Base-by-base conservation (phyloP, 208 protist species). In the Acanthamoeba lenticulata region DNA sequence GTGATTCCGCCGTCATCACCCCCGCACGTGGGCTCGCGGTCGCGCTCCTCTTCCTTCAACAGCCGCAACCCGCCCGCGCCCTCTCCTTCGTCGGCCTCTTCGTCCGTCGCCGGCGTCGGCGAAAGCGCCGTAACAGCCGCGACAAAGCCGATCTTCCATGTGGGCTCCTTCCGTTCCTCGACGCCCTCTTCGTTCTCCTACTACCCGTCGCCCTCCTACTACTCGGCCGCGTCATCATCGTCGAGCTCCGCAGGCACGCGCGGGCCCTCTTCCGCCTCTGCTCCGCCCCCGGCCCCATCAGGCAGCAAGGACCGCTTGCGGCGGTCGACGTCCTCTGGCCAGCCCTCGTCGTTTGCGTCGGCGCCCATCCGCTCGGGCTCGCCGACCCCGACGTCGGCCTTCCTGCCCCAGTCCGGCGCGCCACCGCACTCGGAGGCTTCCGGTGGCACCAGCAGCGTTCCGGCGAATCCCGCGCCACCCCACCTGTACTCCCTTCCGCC, bases 161-260 rank as follows among this genome's bases (percentile, higher is more conserved):
- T 86, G 77, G 77, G 77, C 24, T 86, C 77, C 11, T 86, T 86
- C 77, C 77, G 77, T 5, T 86, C 77, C 13, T 47, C 21, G 5
- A 57, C 77, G n/a, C 40, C 38, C 5, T 86, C 77, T 7, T n/a
- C 44, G 19, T 86, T 86, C 29, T 86, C 77, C 9, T 86, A 86
- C 77, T 86, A 86, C 29, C 77, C 77, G 4, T 86, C 77, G 21
- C 11, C 77, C 9, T 86, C 77, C 3, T 86, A 86, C 45, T 86
- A 86, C 45, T 86, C 77, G 0, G 11, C 69, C 29, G 21, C 77
- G 2, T 38, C 77, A 4, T 11, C 40, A 38, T 9, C 77, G 0
- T 86, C 77, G 44, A 40, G n/a, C 27, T n/a, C 77, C 0, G 49
- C 77, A 27, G 45, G 44, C 0, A 5, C 77, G 11, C 77, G 77